Evolutionary conservation across 306 rosid species (phyloP).

Genomic region (Arachis stenosperma): DNA sequence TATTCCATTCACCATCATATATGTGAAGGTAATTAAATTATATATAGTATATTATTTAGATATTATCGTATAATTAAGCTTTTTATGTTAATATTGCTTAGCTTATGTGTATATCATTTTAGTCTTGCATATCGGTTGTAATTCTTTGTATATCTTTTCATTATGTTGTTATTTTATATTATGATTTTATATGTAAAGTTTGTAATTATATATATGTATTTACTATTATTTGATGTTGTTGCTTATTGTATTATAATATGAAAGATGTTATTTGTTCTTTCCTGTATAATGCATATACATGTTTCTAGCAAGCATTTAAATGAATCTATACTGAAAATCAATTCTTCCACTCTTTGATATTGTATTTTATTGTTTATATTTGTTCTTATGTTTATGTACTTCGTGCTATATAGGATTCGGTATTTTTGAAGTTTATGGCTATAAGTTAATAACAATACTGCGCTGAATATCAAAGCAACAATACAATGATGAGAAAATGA

Average conservation of each 20-base stretch:
- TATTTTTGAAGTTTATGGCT: too few species aligned
- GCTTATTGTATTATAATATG: neutral
- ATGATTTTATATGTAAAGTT: neutral
- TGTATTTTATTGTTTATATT: too few species aligned
- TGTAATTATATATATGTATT: neutral
- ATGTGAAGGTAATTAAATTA: conserved; percentile 21
- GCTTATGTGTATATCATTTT: neutral
- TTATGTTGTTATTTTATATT: neutral
- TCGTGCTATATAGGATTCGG: too few species aligned
- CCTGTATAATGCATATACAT: too few species aligned
- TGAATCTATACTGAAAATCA: neutral
- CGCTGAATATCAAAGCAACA: too few species aligned
- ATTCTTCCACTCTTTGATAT: neutral
- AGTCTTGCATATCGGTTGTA: conserved; percentile 29
- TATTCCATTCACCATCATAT: conserved; percentile 6
- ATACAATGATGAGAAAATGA: too few species aligned
- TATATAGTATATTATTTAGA: conserved; percentile 5
- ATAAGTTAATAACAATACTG: neutral
- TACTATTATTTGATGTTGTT: conserved; percentile 14
- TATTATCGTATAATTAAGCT: neutral
- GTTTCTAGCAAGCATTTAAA: too few species aligned
- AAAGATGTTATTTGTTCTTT: neutral
- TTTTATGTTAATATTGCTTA: conserved; percentile 20
- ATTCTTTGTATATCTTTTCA: neutral
- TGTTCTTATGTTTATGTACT: neutral